Conservation (phyloP, 768 basidiomycete genomes). For the Austroboletus eburneus region DNA sequence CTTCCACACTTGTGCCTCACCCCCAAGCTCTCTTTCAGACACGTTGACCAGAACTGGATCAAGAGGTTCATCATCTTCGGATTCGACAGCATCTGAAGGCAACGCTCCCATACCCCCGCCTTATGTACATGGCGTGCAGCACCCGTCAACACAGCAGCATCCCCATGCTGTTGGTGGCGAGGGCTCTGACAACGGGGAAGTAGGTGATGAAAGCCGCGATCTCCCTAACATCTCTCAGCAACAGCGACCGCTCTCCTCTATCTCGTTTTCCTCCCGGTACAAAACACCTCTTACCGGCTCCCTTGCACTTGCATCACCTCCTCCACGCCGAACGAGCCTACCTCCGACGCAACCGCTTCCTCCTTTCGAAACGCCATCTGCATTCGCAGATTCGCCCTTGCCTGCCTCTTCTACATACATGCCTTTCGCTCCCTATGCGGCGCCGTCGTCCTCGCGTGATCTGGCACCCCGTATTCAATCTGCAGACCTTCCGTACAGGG, state of each 20-base stretch:
- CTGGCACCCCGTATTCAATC: conserved; percentile 36
- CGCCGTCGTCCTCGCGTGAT: conserved; percentile 37
- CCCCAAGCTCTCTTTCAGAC: conserved; percentile 19
- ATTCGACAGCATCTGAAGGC: conserved; percentile 53
- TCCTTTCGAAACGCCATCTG: conserved; percentile 66
- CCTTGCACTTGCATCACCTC: conserved; percentile 53
- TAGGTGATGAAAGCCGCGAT: conserved; percentile 46
- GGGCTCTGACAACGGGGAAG: conserved; percentile 43
- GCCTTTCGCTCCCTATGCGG: conserved; percentile 35
- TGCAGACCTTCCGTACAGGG: conserved; percentile 34
- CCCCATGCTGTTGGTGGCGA: conserved; percentile 27
- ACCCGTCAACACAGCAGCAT: conserved; percentile 8
- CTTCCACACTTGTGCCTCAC: not conserved
- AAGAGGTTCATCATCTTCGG: conserved; percentile 58
- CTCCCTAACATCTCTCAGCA: conserved; percentile 40
- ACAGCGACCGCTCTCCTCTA: conserved; percentile 65
- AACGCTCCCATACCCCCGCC: conserved; percentile 18
- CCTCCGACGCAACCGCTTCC: conserved; percentile 73
- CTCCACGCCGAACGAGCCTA: conserved; percentile 38
- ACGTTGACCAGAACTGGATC: conserved; percentile 42
- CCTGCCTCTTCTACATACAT: conserved; percentile 35
- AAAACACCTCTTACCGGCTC: conserved; percentile 72
- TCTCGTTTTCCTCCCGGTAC: conserved; percentile 63
- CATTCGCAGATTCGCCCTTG: conserved; percentile 52
- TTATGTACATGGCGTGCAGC: conserved; percentile 12